phyloP scores from a whole-genome alignment of 371 early-diverging fungal species.

The Syncephalastrum contaminatum region DNA sequence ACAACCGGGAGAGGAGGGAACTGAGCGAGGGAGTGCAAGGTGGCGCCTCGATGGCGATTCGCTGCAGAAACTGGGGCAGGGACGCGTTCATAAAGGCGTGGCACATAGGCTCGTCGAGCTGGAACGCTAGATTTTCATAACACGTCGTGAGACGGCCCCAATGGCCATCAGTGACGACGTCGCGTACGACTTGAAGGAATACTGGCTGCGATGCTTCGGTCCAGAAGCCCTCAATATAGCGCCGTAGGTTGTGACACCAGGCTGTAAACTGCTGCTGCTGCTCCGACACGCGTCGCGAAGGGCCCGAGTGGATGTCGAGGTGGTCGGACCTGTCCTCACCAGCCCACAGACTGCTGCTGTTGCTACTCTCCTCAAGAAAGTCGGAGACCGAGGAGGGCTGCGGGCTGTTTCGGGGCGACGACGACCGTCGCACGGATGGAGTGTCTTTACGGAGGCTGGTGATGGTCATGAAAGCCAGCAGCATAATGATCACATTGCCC shows the following conservation, averaged over 20 bases:
- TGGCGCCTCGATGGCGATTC: constrained; percentile 25
- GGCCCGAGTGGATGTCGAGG: constrained; percentile 1
- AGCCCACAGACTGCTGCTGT: not conserved
- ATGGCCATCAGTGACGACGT: constrained; percentile 26
- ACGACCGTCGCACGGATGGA: constrained; percentile 4
- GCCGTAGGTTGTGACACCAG: constrained; percentile 4
- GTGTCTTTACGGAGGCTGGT: constrained; percentile 11
- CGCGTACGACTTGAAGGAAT: constrained; percentile 26
- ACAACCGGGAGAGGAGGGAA: constrained; percentile 39
- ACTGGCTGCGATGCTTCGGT: constrained; percentile 30
- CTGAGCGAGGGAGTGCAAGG: constrained; percentile 32
- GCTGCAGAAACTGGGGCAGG: constrained; percentile 30
- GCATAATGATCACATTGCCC: constrained; percentile 22
- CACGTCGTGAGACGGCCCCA: constrained; percentile 19
- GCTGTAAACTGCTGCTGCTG: not conserved
- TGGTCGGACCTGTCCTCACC: constrained; percentile 4
- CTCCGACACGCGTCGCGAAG: not conserved
- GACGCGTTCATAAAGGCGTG: constrained; percentile 33
- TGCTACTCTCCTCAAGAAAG: not conserved
- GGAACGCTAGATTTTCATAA: constrained; percentile 33
- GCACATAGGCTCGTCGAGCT: constrained; percentile 26
- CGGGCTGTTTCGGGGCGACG: constrained; percentile 24
- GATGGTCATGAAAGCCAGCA: constrained; percentile 25
- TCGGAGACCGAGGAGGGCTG: constrained; percentile 15
- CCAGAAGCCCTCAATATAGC: constrained; percentile 46